Conservation (phyloP, 345 rosid genomes). For the Pugionium dolabratum region DNA sequence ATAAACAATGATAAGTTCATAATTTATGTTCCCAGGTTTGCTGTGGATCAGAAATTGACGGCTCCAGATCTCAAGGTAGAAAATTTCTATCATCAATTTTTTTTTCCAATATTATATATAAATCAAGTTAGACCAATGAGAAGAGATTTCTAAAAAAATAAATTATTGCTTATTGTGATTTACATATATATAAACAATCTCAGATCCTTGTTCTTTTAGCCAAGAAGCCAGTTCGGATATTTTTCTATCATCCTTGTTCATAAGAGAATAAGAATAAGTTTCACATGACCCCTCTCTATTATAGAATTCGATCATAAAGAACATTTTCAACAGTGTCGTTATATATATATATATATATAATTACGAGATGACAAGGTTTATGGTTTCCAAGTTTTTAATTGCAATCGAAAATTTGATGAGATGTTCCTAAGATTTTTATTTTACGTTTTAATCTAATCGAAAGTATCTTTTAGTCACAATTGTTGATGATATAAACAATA, state of each 20-base stretch:
- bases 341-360: too few relatives aligned
- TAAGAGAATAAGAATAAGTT: conserved; percentile 4
- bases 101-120: too few relatives aligned
- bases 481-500: not conserved
- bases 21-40: not conserved
- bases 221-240: too few relatives aligned
- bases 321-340: not conserved
- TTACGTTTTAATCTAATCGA: not conserved
- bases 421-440: not conserved
- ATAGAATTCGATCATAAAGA: not conserved
- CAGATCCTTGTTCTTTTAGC: too few relatives aligned
- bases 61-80: conserved; percentile 24
- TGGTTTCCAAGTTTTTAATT: not conserved
- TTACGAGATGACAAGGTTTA: not conserved
- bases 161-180: too few relatives aligned
- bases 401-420: not conserved
- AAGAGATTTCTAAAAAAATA: too few relatives aligned
- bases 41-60: conserved; percentile 11
- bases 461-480: not conserved
- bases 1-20: not conserved
- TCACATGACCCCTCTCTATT: not conserved
- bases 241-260: not conserved
- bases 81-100: too few relatives aligned
- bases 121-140: too few relatives aligned
- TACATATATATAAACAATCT: too few relatives aligned